Percentiles rank a stretch among this genome's conserved stretches.
phyloP scores from a whole-genome alignment of 805 yeast species.

The Candida verbasci region DNA sequence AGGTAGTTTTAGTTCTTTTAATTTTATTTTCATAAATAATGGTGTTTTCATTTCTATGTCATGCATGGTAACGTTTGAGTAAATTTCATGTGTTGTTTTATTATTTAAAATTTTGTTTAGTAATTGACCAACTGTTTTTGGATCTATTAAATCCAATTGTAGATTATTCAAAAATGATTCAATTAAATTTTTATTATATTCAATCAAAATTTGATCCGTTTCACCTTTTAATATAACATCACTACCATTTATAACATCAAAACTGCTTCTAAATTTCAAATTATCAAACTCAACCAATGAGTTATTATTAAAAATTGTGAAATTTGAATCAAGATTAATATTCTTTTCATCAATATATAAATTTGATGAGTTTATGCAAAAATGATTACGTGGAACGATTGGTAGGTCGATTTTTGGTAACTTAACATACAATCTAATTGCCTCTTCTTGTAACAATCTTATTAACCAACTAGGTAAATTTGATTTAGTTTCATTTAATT shows the following conservation, averaged over 20 bases:
- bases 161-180: not conserved
- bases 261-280: slow-evolving; percentile 2
- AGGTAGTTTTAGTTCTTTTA: not conserved
- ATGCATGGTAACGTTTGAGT: slow-evolving; percentile 10
- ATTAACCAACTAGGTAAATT: slow-evolving; percentile 23
- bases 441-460: slow-evolving; percentile 12
- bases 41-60: slow-evolving; percentile 12
- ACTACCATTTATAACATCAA: not conserved
- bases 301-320: not conserved
- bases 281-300: not conserved
- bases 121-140: slow-evolving; percentile 13
- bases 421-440: slow-evolving; percentile 11
- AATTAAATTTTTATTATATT: slow-evolving; percentile 1
- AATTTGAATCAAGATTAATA: slow-evolving; percentile 2
- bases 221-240: not conserved
- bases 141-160: slow-evolving; percentile 10
- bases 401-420: slow-evolving; percentile 12
- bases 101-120: slow-evolving; percentile 9
- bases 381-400: not conserved
- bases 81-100: slow-evolving; percentile 5
- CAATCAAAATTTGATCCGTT: not conserved
- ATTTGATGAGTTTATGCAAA: slow-evolving; percentile 1
- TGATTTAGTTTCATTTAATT: slow-evolving; percentile 10
- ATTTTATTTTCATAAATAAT: slow-evolving; percentile 1
- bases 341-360: slow-evolving; percentile 1